Conservation (phyloP, 2,329 filamentous ascomycete genomes). For the Colletotrichum noveboracense region DNA sequence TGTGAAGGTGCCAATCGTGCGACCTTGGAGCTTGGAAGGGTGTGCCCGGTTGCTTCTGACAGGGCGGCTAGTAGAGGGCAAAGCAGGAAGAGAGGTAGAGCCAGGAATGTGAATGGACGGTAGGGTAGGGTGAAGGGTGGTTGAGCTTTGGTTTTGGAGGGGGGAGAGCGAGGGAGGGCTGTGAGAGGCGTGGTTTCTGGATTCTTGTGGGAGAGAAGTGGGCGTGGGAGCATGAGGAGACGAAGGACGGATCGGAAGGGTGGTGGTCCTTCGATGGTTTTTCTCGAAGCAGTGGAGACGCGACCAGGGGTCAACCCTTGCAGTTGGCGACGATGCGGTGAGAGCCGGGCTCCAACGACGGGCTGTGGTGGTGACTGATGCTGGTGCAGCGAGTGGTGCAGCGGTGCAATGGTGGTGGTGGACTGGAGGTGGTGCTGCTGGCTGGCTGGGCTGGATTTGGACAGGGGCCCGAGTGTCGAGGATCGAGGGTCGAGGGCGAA, state of each 20-base stretch:
- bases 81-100: neutral
- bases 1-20: slow-evolving; percentile 8
- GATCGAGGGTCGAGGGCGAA: slow-evolving; percentile 22
- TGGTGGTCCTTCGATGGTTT: slow-evolving; percentile 13
- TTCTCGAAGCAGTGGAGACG: slow-evolving; percentile 26
- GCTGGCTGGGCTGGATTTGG: neutral
- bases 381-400: neutral
- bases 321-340: slow-evolving; percentile 10
- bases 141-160: neutral
- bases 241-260: neutral
- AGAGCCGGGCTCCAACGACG: slow-evolving; percentile 7
- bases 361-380: neutral
- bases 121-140: neutral
- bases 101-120: neutral
- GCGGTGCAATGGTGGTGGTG: neutral
- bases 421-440: neutral
- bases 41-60: slow-evolving; percentile 20
- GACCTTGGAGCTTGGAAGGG: slow-evolving; percentile 11
- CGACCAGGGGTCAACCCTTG: slow-evolving; percentile 6
- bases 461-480: slow-evolving; percentile 28
- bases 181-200: neutral
- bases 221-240: neutral
- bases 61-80: slow-evolving; percentile 11
- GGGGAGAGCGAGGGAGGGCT: neutral
- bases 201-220: neutral